These are phyloP conservation scores for Colletotrichum somersetense DNA, from an alignment of 2,329 filamentous ascomycete genomes.

Conservation along the genomic window DNA sequence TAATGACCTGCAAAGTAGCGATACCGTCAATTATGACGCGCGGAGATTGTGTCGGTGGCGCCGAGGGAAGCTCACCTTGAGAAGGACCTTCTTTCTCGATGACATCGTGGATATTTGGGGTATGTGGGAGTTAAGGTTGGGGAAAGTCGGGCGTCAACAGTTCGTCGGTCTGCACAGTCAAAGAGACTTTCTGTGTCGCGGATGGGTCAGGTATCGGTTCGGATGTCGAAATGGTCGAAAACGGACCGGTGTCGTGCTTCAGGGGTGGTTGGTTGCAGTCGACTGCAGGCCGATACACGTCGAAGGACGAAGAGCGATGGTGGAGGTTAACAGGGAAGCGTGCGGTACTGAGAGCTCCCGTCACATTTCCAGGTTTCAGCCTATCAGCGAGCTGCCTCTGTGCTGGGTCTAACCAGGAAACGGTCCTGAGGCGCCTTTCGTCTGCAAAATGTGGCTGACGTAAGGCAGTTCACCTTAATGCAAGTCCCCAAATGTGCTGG, in stretches of 20 bases:
- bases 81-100: constrained; percentile 88
- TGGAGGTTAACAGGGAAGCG: constrained; percentile 41
- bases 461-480: constrained; percentile 24
- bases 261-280: constrained; percentile 42
- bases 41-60: neutral
- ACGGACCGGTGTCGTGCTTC: constrained; percentile 36
- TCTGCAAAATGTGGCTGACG: constrained; percentile 32
- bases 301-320: constrained; percentile 37
- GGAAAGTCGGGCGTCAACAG: constrained; percentile 17
- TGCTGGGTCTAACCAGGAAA: constrained; percentile 37
- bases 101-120: constrained; percentile 67
- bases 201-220: constrained; percentile 28
- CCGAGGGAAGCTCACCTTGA: constrained; percentile 73
- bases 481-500: constrained; percentile 11
- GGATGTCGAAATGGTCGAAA: constrained; percentile 32
- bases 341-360: constrained; percentile 42
- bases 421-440: constrained; percentile 24
- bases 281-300: constrained; percentile 38
- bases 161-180: constrained; percentile 23
- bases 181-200: constrained; percentile 27
- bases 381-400: constrained; percentile 37
- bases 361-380: constrained; percentile 41
- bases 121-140: neutral
- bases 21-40: constrained; percentile 32
- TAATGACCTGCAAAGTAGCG: constrained; percentile 83